Evolutionary conservation across 1,284 basidiomycete species (phyloP).

Genomic region (Laetiporus sulphureus): DNA sequence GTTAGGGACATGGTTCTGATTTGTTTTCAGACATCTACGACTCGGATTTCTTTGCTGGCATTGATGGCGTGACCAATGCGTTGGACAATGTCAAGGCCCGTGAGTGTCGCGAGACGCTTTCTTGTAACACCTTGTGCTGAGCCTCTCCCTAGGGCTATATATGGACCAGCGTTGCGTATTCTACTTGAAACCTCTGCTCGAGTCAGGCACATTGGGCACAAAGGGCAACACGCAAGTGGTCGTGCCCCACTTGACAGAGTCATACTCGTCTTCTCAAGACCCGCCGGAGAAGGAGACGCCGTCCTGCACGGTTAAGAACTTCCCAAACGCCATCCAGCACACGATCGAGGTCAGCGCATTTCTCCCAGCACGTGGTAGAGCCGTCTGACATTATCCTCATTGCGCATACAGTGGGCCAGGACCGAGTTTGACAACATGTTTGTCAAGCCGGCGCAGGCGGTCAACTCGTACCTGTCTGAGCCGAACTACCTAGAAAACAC

Average conservation of each 20-base stretch:
- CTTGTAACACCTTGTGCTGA: neutral
- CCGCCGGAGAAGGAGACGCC: constrained; percentile 98
- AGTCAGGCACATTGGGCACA: constrained; percentile 97
- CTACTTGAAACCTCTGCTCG: constrained; percentile 93
- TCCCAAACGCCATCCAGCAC: constrained; percentile 98
- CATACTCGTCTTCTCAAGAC: constrained; percentile 97
- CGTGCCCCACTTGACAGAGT: constrained; percentile 93
- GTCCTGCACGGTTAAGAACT: constrained; percentile 98
- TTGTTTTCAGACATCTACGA: constrained; percentile 73
- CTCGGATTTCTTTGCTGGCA: constrained; percentile 80
- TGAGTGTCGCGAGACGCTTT: constrained; percentile 33
- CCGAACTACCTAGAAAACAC: constrained; percentile 93
- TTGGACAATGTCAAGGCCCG: constrained; percentile 96
- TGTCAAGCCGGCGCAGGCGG: constrained; percentile 90
- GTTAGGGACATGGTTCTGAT: neutral
- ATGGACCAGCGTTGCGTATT: constrained; percentile 99
- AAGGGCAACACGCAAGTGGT: constrained; percentile 99
- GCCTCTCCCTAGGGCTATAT: constrained; percentile 64
- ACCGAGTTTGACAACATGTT: constrained; percentile 92
- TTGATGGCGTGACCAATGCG: constrained; percentile 99
- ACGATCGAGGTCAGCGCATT: constrained; percentile 86
- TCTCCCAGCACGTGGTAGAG: no score
- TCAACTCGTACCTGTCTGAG: constrained; percentile 96
- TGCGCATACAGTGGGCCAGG: constrained; percentile 78
- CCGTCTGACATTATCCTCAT: no score